phyloP scores from a whole-genome alignment of 805 yeast species.

The Starmerella cellae region DNA sequence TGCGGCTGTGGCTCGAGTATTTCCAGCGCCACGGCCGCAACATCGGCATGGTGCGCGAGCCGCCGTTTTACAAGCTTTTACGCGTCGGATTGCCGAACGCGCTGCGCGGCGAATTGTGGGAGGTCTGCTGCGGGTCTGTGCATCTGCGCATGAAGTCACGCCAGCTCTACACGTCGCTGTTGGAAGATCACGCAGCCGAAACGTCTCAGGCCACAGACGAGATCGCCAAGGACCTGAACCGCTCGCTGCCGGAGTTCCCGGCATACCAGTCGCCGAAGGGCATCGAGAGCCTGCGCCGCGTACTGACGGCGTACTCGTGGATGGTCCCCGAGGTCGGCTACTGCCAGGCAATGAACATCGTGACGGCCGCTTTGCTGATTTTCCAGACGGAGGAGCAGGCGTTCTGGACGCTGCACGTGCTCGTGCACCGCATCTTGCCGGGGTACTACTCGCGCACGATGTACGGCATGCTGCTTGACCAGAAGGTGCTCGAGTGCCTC shows the following conservation, averaged over 20 bases:
- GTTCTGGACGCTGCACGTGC: constrained; percentile 71
- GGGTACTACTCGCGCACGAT: constrained; percentile 94
- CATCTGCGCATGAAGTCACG: constrained; percentile 52
- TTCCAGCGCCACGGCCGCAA: constrained; percentile 76
- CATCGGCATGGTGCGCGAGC: constrained; percentile 58
- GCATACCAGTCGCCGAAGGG: constrained; percentile 86
- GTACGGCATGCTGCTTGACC: constrained; percentile 94
- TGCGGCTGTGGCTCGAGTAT: constrained; percentile 89
- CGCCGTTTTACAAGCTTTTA: constrained; percentile 65
- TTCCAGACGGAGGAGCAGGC: constrained; percentile 93
- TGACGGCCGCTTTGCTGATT: constrained; percentile 38
- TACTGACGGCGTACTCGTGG: constrained; percentile 91
- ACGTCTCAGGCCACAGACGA: constrained; percentile 83
- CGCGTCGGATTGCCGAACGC: constrained; percentile 92
- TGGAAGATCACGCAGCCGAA: constrained; percentile 49
- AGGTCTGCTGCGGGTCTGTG: constrained; percentile 75
- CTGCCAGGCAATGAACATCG: constrained; percentile 97
- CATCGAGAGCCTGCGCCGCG: constrained; percentile 69
- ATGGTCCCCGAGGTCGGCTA: constrained; percentile 93
- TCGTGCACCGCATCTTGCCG: constrained; percentile 79
- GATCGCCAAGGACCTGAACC: constrained; percentile 85
- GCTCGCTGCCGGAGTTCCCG: constrained; percentile 90
- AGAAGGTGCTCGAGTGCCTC: constrained; percentile 79
- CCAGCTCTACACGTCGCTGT: constrained; percentile 44
- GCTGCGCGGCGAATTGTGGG: constrained; percentile 94